Base-by-base conservation (phyloP, 2,329 filamentous ascomycete species). In the Talaromyces albobiverticillius region DNA sequence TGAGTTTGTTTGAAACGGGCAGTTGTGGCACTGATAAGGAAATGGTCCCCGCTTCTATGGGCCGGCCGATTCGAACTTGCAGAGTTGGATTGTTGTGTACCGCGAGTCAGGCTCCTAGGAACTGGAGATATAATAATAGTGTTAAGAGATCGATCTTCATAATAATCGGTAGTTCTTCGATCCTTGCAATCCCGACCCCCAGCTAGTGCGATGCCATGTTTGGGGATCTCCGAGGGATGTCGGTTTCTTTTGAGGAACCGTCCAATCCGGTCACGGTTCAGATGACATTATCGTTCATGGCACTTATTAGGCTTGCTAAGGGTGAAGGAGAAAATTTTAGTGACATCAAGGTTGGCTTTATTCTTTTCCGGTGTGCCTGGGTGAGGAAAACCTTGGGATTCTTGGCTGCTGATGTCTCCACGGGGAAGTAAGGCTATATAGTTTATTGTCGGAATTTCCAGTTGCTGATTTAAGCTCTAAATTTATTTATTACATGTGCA, bases 181-280 rank as follows among this genome's bases (percentile, higher is more conserved):
- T 8, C 31, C 31, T 16, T 38, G 32, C 16, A 36, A 36, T 38
- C 20, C 18, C 22, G 18, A n/a, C 18, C 46, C 14, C 32, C 18
- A n/a, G n/a, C 18, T 48, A 48, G 31, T 34, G 31, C 31, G 46
- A 48, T 38, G 31, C 46, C 46, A 48, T 36, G 31, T 48, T 38
- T 45, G 16, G 7, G 16, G 46, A 48, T 48, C 46, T 48, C 46
- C 46, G 46, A 48, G 46, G 46, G 29, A 38, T 38, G 31, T 38
- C 14, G 14, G 36, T 11, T 48, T 38, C 25, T 18, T 3, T 8
- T 38, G 36, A 25, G 32, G 16, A 18, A 16, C 29, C 29, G 34
- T 25, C 13, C 13, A 14, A 29, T 29, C 18, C 8, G 20, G 26
- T 36, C 45, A 34, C 31, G 18, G 16, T 20, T 34, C 45, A 23